Evolutionary conservation across 345 rosid species (phyloP).

Genomic region (Erucastrum elatum): DNA sequence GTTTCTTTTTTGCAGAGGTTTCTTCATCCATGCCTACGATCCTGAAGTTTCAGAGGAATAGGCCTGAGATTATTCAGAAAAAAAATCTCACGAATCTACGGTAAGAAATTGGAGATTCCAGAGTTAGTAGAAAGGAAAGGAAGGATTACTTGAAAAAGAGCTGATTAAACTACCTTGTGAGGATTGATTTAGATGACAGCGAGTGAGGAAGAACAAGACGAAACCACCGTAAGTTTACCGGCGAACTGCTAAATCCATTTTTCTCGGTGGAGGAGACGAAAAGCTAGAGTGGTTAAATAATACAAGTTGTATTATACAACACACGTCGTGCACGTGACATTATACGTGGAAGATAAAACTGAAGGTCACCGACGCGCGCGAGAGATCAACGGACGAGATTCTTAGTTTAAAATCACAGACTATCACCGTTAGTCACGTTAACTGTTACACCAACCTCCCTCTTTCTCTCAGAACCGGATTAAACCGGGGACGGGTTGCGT

Average conservation of each 20-base stretch:
- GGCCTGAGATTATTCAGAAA: not conserved
- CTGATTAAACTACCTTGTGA: too few relatives aligned
- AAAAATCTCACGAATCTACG: too few relatives aligned
- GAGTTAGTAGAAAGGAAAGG: too few relatives aligned
- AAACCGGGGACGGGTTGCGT: not conserved
- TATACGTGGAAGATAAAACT: not conserved
- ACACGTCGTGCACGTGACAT: not conserved
- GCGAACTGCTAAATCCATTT: too few relatives aligned
- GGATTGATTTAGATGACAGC: too few relatives aligned
- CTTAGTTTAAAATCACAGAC: slow-evolving; percentile 8
- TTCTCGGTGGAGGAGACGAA: too few relatives aligned
- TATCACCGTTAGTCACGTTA: slow-evolving; percentile 20
- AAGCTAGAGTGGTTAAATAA: too few relatives aligned
- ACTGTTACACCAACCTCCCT: not conserved
- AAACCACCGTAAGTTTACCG: too few relatives aligned
- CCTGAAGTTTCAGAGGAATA: not conserved
- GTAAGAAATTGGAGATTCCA: too few relatives aligned
- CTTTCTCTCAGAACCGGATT: not conserved
- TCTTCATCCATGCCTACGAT: not conserved
- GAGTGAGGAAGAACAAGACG: too few relatives aligned
- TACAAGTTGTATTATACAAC: too few relatives aligned
- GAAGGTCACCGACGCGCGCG: not conserved
- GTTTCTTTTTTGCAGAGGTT: not conserved
- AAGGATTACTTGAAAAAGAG: too few relatives aligned
- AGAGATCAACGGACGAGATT: slow-evolving; percentile 26